Base-by-base conservation (phyloP, 495 filamentous ascomycete genomes). In the Letharia lupina region DNA sequence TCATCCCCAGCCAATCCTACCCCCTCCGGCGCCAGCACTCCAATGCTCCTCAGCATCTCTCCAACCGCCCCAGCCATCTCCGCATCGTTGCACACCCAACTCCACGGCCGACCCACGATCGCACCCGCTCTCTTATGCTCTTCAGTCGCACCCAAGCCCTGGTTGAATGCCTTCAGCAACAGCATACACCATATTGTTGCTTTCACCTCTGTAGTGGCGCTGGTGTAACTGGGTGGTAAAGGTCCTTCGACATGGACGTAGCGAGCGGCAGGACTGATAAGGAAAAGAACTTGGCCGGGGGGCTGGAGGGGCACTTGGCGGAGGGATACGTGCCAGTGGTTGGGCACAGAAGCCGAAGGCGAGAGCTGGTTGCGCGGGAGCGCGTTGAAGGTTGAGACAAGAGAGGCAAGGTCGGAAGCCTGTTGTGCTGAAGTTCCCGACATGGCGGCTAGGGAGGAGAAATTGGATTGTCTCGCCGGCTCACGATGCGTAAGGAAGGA, bases 211-310 rank as follows among this genome's bases (percentile, higher is more conserved):
- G 48, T 42, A 41, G 57, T 41, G 9, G 57, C 63, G 58, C n/a
- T 59, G 16, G 48, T 37, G 16, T 23, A 59, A 15, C 2, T 23
- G 11, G 50, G 23, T 4, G 33, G n/a, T n/a, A 63, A 23, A 1
- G 69, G 69, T 10, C 67, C 69, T 39, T 65, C 66, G 50, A 65
- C 59, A 61, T 70, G 66, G 50, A 66, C 62, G 42, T 58, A 70
- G 44, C 45, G 56, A 35, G 67, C 57, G 45, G 35, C 44, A 11
- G 67, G 69, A 7, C 62, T 50, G 62, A 66, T 16, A 9, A 69
- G 20, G 66, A 69, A 66, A n/a, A 70, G 62, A 42, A 70, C n/a
- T 8, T 68, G 44, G 11, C 66, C 62, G 13, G 62, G 58, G 31
- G 69, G 69, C 8, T 40, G 11, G 37, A 68, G 35, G 18, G 66